phyloP scores from a whole-genome alignment of 257 asterid species.

The Oldenlandia corymbosa region DNA sequence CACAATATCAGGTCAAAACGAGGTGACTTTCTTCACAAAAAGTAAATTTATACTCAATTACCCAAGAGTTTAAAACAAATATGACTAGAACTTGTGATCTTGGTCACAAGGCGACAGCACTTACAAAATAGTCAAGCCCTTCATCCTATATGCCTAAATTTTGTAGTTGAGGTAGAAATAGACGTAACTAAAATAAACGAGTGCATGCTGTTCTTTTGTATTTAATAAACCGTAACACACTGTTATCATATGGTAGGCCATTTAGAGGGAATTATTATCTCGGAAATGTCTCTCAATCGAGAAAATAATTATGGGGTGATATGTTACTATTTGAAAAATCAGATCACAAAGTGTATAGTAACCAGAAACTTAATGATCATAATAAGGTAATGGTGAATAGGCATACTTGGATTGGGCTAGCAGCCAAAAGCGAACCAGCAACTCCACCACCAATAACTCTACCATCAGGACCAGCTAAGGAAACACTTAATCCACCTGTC shows the following conservation, averaged over 20 bases:
- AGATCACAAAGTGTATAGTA: too few species aligned
- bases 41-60: neutral
- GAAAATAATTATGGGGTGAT: too few species aligned
- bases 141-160: too few species aligned
- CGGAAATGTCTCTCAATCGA: too few species aligned
- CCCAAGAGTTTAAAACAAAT: neutral
- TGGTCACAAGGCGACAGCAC: too few species aligned
- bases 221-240: neutral
- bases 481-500: constrained; percentile 79
- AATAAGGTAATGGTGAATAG: neutral
- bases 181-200: too few species aligned
- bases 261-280: neutral
- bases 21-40: neutral
- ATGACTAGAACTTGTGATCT: too few species aligned
- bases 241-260: neutral
- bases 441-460: constrained; percentile 94
- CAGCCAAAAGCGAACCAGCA: constrained; percentile 81
- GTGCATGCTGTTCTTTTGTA: too few species aligned
- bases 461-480: constrained; percentile 87
- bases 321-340: too few species aligned
- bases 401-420: constrained; percentile 79
- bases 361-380: neutral
- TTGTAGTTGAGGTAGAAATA: too few species aligned
- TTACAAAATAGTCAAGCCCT: too few species aligned
- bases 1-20: neutral